Conservation (phyloP, 371 early-diverging fungal species). For the Mortierella sp. region DNA sequence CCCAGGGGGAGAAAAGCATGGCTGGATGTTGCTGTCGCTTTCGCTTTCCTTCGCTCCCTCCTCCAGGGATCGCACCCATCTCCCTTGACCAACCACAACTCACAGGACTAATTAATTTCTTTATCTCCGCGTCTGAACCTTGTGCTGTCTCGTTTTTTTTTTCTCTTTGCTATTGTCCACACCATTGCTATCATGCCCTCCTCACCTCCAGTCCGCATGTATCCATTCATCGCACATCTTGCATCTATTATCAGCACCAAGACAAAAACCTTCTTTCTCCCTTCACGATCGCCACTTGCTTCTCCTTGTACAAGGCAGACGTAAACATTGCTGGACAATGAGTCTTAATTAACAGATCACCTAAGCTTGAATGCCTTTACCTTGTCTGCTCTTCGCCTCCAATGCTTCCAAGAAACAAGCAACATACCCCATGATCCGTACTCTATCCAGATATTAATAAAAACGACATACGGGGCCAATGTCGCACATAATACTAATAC, state of each 20-base stretch:
- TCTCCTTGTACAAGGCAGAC: no score
- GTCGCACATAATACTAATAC: background rate
- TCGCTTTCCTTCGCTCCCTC: no score
- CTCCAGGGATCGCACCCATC: background rate
- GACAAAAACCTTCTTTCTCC: background rate
- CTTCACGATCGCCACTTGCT: no score
- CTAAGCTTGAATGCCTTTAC: background rate
- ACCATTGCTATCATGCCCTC: no score
- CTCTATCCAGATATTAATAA: background rate
- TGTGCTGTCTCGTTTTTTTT: conserved; percentile 5
- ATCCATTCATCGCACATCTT: no score
- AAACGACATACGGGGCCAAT: background rate
- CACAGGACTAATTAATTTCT: background rate
- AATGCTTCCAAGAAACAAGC: background rate
- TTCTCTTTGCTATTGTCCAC: background rate
- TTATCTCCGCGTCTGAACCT: background rate
- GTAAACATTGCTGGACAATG: no score
- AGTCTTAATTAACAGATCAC: background rate
- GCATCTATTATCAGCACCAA: background rate
- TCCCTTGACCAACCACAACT: background rate
- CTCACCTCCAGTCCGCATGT: no score
- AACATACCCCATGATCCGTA: background rate
- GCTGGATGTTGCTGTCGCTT: no score
- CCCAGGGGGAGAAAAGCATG: no score
- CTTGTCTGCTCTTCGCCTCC: background rate